A percentile compares a stretch with the other conserved stretches of the same genome.
Evolutionary conservation across 164 flowering plant genomes (phyloP).

Genomic region (Platanus orientalis): DNA sequence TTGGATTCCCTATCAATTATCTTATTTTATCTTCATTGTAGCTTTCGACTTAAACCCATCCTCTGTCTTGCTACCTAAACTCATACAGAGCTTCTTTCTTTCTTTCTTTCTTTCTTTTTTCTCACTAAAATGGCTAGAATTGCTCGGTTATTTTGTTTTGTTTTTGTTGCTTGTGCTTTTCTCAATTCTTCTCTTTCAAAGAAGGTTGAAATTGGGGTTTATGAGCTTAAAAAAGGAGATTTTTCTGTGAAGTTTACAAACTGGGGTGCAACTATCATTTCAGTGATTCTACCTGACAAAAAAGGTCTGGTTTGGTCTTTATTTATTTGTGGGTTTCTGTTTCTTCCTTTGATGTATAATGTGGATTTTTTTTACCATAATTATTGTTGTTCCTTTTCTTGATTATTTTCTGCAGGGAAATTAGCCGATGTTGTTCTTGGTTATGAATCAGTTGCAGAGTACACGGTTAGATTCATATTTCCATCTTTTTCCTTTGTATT

Average conservation of each 20-base stretch:
- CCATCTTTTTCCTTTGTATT: not conserved
- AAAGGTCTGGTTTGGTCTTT: conserved; percentile 34
- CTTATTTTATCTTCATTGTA: too few relatives aligned
- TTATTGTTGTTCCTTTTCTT: not conserved
- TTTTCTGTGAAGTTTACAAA: conserved; percentile 61
- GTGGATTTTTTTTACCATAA: not conserved
- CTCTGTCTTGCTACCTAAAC: too few relatives aligned
- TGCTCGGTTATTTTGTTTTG: not conserved
- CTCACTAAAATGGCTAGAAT: not conserved
- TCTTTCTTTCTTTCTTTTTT: too few relatives aligned
- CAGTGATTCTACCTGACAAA: conserved; percentile 65
- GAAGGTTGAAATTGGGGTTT: conserved; percentile 23
- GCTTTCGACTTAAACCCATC: too few relatives aligned
- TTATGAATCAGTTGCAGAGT: conserved; percentile 34
- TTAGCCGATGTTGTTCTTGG: conserved; percentile 80
- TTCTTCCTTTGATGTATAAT: not conserved
- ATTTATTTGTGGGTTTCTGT: not conserved
- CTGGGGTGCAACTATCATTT: conserved; percentile 72
- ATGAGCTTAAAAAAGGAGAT: conserved; percentile 55
- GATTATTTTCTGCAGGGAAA: conserved; percentile 40
- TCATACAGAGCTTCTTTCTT: too few relatives aligned
- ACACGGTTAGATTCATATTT: not conserved
- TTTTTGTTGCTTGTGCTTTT: not conserved
- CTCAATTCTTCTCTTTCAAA: conserved; percentile 1
- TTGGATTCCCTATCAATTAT: too few relatives aligned